A percentile compares a stretch with the other conserved stretches of the same genome.
phyloP scores from a whole-genome alignment of 108 stramenopile species.

The Bacterosira constricta region DNA sequence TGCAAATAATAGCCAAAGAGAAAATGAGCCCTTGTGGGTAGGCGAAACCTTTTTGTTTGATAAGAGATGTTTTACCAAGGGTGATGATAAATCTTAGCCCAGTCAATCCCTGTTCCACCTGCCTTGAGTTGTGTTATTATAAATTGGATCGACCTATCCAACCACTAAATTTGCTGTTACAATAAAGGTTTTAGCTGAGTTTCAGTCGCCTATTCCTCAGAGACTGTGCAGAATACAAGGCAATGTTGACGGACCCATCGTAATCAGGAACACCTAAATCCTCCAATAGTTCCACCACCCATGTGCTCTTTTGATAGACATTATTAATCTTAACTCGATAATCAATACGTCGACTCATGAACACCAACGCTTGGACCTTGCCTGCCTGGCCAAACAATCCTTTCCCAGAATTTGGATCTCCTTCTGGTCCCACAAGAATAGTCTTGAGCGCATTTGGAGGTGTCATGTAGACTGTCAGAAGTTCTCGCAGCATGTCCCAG shows the following conservation, averaged over 20 bases:
- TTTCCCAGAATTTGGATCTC: constrained; percentile 78
- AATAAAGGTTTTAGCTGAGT: constrained; percentile 14
- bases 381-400: constrained; percentile 82
- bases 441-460: constrained; percentile 85
- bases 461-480: constrained; percentile 86
- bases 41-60: constrained; percentile 72
- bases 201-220: constrained; percentile 38
- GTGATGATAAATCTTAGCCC: background rate
- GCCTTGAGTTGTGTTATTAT: too few relatives aligned
- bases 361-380: constrained; percentile 76
- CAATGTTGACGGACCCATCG: constrained; percentile 69
- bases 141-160: too few relatives aligned
- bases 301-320: constrained; percentile 66
- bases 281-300: constrained; percentile 75
- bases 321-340: constrained; percentile 75
- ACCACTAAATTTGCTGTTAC: background rate
- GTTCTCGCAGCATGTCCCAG: constrained; percentile 80
- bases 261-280: constrained; percentile 75
- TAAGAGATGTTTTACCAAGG: constrained; percentile 50
- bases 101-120: too few relatives aligned
- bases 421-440: constrained; percentile 82
- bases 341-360: constrained; percentile 84
- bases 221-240: constrained; percentile 48
- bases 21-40: constrained; percentile 33
- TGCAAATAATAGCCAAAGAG: constrained; percentile 4